Base-by-base conservation (phyloP, 192 early-diverging fungal genomes). In the Coemansia pectinata region DNA sequence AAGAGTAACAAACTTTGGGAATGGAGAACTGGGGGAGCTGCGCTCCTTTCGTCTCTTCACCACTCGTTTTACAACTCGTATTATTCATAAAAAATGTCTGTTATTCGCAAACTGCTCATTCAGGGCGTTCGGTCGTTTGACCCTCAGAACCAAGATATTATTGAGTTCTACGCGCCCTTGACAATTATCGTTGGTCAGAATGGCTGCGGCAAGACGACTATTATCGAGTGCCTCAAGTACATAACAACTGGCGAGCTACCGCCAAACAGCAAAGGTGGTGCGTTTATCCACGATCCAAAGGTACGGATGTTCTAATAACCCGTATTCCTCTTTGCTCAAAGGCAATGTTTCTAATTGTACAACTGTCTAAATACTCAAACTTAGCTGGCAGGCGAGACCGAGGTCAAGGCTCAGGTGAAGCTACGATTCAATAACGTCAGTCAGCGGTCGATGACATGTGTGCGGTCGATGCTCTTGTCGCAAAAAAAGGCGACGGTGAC, bases 151-250 rank as follows among this genome's bases (percentile, higher is more conserved):
- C 76, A 86, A 17, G 81, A 87, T 27, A 87, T 89, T 38, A 92
- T 99, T 5, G 87, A 92, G 36, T 96, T 99, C 70, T 91, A 89
- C 60, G 90, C 91, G 7, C 96, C 96, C 1, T 85, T 98, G 45
- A 99, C 98, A 4, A 83, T 99, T 31, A 98, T 99, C 66, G 91
- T 96, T 29, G 98, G 98, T 0, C 89, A 93, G 73, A 98, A 98
- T 74, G 96, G 96, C 7, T 91, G 92, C 14, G 98, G 98, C 23
- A 99, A 98, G 77, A 99, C 98, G 31, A 99, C 95, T 1, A 93
- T 99, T 62, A 97, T 99, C 64, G 98, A 99, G 73, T 91, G 94
- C 58, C 82, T 99, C 5, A 98, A 96, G 77, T 99, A 97, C 84
- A 90, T 90, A 0, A 95, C 93, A 3, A 98, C 96, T 2, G 98